Evolutionary conservation across 768 basidiomycete species (phyloP).

Genomic region (Podaxis carcinomalis): DNA sequence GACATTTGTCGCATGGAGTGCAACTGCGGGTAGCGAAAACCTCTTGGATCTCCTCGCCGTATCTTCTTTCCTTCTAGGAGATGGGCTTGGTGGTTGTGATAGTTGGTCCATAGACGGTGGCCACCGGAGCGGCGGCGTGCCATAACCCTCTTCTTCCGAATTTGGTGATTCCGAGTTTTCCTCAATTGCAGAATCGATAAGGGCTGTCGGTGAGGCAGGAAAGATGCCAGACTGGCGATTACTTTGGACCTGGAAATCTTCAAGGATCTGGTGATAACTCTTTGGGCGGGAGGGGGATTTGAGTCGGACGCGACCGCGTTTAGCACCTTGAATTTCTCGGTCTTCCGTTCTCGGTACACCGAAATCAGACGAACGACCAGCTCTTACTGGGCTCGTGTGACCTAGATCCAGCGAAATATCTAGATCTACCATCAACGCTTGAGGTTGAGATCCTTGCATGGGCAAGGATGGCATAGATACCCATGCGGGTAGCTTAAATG

Average conservation of each 20-base stretch:
- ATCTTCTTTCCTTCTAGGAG: constrained; percentile 44
- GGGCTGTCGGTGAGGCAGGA: background rate
- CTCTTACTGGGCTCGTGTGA: constrained; percentile 5
- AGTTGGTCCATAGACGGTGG: constrained; percentile 15
- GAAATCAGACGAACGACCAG: background rate
- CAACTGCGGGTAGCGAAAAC: constrained; percentile 76
- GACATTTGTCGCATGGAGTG: constrained; percentile 68
- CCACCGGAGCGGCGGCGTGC: constrained; percentile 14
- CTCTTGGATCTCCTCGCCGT: constrained; percentile 61
- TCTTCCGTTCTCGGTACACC: constrained; percentile 2
- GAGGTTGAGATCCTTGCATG: constrained; percentile 27
- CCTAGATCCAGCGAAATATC: constrained; percentile 21
- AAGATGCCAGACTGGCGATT: constrained; percentile 1
- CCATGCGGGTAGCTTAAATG: constrained; percentile 50
- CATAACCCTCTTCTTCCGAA: constrained; percentile 17
- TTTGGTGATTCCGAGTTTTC: constrained; percentile 11
- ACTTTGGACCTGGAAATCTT: constrained; percentile 45
- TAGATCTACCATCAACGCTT: constrained; percentile 45
- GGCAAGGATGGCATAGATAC: constrained; percentile 55
- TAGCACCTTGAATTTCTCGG: constrained; percentile 16
- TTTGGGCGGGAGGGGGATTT: constrained; percentile 44
- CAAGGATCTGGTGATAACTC: constrained; percentile 65
- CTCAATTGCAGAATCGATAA: constrained; percentile 11
- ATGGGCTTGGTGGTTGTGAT: constrained; percentile 22
- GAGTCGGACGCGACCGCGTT: constrained; percentile 25